A percentile compares a stretch with the other conserved stretches of the same genome.
Conservation (phyloP, 2,329 filamentous ascomycete species). For the Penicillium expansum region DNA sequence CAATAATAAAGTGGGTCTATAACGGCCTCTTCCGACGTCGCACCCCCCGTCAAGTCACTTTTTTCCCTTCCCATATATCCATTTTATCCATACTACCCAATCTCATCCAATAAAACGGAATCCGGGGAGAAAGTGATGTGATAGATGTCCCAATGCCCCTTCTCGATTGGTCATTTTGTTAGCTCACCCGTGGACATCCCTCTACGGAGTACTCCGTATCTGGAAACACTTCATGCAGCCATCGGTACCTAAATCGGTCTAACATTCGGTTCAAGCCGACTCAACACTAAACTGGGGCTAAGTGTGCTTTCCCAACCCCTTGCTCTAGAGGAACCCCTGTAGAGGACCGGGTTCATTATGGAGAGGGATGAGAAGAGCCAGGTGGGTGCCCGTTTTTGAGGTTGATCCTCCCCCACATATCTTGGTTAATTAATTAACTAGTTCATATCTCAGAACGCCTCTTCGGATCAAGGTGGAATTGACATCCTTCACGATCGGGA, state of each 20-base stretch:
- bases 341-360: conserved; percentile 6
- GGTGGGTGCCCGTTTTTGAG: conserved; percentile 3
- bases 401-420: background rate
- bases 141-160: background rate
- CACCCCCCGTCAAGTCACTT: background rate
- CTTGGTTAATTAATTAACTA: conserved; percentile 7
- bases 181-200: background rate
- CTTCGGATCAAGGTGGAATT: conserved; percentile 15
- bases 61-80: background rate
- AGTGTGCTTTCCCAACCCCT: no score
- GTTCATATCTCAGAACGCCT: background rate
- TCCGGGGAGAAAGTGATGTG: background rate
- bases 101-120: background rate
- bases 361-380: conserved; percentile 10
- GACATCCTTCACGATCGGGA: conserved; percentile 32
- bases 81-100: background rate
- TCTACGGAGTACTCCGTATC: background rate
- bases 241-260: background rate
- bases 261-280: conserved; percentile 4
- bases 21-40: conserved; percentile 6
- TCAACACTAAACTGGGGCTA: background rate
- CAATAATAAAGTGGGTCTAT: conserved; percentile 11
- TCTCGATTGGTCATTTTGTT: background rate
- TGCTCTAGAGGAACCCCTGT: background rate
- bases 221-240: background rate